A percentile compares a stretch with the other conserved stretches of the same genome.
These are phyloP conservation scores for Graphilbum sp. DNA, from an alignment of 2,329 filamentous ascomycete genomes.

Conservation along the genomic window DNA sequence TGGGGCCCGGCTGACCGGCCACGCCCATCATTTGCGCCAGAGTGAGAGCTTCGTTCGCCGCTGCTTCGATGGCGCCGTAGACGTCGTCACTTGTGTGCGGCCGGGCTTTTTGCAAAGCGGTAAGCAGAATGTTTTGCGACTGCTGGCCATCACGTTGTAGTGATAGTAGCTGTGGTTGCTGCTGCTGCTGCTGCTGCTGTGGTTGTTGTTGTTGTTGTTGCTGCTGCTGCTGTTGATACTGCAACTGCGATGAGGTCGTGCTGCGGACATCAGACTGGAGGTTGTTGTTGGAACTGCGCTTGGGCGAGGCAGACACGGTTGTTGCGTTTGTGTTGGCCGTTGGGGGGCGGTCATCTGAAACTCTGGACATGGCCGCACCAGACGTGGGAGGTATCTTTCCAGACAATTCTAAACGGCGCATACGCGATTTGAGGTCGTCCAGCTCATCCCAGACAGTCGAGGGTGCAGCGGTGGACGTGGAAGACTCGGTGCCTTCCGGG, in stretches of 20 bases:
- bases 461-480: conserved; percentile 70
- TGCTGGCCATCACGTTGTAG: conserved; percentile 49
- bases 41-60: conserved; percentile 64
- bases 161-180: conserved; percentile 11
- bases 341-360: conserved; percentile 64
- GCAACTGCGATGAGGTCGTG: conserved; percentile 26
- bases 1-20: conserved; percentile 50
- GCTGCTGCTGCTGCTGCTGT: conserved; percentile 12
- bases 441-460: conserved; percentile 97
- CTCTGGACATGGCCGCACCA: conserved; percentile 58
- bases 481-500: conserved; percentile 65
- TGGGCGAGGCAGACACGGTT: conserved; percentile 79
- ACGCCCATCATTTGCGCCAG: conserved; percentile 65
- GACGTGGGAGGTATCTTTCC: conserved; percentile 76
- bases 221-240: conserved; percentile 37
- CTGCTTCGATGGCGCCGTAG: conserved; percentile 63
- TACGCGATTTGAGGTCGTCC: conserved; percentile 86
- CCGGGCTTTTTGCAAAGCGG: conserved; percentile 67
- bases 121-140: conserved; percentile 40
- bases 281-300: conserved; percentile 42
- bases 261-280: conserved; percentile 24
- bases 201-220: conserved; percentile 5
- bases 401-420: conserved; percentile 76
- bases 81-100: conserved; percentile 51
- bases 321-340: conserved; percentile 87